Percentiles rank a stretch among this genome's conserved stretches.
phyloP scores from a whole-genome alignment of 305 asterid genomes.

The Fraxinus angustifolia region DNA sequence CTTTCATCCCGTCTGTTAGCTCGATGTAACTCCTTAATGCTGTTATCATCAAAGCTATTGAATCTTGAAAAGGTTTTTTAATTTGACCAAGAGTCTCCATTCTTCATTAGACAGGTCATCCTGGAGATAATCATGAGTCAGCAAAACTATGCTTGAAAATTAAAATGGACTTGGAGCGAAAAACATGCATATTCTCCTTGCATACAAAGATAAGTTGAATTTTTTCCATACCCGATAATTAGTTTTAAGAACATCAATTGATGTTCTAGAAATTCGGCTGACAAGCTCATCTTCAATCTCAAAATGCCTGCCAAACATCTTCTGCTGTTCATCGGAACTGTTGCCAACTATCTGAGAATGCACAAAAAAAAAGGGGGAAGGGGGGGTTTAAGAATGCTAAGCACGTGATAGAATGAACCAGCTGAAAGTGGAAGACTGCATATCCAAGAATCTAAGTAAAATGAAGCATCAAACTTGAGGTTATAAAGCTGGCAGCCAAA shows the following conservation, averaged over 20 bases:
- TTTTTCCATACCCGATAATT: conserved; percentile 65
- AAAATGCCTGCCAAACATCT: conserved; percentile 94
- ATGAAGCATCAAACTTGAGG: background rate
- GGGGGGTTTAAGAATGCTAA: background rate
- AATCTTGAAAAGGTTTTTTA: conserved; percentile 76
- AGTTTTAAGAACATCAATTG: conserved; percentile 82
- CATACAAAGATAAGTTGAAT: background rate
- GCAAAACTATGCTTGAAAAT: background rate
- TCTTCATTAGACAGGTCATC: conserved; percentile 67
- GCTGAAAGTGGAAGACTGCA: background rate
- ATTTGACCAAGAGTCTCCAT: conserved; percentile 60
- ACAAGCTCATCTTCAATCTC: conserved; percentile 92
- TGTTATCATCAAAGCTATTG: background rate
- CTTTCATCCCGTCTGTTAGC: background rate
- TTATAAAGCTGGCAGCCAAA: background rate
- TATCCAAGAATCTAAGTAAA: background rate
- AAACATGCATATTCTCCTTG: background rate
- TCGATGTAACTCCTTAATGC: background rate
- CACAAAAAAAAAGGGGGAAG: background rate
- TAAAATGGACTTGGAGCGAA: background rate
- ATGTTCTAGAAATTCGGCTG: conserved; percentile 77
- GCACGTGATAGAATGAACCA: background rate
- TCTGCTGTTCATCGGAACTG: conserved; percentile 87
- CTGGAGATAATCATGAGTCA: conserved; percentile 36
- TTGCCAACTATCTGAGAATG: conserved; percentile 63